Evolutionary conservation across 441 rosid genomes (phyloP), one percentile per base, ranked within the genome.

Genomic region (Aquilaria agallochum): DNA sequence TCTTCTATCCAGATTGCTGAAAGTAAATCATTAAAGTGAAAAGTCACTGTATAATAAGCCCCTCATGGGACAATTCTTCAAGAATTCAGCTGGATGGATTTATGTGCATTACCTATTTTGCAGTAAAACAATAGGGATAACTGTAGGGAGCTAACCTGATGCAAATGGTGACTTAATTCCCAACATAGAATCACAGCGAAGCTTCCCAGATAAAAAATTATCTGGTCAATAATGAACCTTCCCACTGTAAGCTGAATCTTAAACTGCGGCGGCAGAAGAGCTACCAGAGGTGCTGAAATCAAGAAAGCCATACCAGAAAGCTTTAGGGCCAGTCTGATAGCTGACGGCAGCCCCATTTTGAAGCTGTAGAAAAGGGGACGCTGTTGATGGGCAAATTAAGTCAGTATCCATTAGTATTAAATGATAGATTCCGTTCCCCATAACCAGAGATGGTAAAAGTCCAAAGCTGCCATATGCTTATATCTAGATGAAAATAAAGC

Each of bases 351-450:
- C 42, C 86, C 93, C 85, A 89, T 87, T 74, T 94, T 91, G 80
- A 91, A 89, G 80, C 90, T 86, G 70, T 80, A 91, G 76, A 81
- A 83, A 40, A 75, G 82, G 33, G 87, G 87, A 51, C 97, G 92
- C 97, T 94, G 86, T 57, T 50, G 52, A 5, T 9, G 62, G 45
- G 66, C 47, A 71, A 54, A 57, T 59, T 45, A 70, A 68, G 64
- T 53, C 55, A 67, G 50, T 54, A 52, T 6, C 42, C 55, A 47
- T 27, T 10, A 65, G 47, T 52, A 45, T 9, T 13, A 52, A 53
- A 15, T 36, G 7, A 36, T 36, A 2, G 42, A 4, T 36, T 36
- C 7, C 7, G 6, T 36, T 36, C 42, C 42, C 5, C 42, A 36
- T 36, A 36, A 36, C 5, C 7, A 36, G 42, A 36, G 42, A 36